Evolutionary conservation across 805 yeast species (phyloP).

Genomic region (Wickerhamiella parazyma): DNA sequence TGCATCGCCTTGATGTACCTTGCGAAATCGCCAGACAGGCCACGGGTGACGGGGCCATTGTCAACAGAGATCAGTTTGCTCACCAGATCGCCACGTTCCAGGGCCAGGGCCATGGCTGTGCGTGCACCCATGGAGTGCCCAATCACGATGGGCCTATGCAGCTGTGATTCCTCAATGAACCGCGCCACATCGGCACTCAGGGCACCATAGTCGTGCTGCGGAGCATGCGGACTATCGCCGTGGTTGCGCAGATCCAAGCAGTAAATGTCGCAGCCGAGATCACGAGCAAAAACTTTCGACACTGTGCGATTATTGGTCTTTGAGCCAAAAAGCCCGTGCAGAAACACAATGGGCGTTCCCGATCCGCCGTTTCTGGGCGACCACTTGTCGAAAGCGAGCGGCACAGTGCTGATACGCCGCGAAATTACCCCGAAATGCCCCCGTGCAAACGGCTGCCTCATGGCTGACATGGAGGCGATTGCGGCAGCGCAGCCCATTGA

Average conservation of each 20-base stretch:
- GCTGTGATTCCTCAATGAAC: conserved; percentile 40
- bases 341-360: conserved; percentile 46
- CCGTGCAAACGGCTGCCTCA: not conserved
- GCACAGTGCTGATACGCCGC: conserved; percentile 12
- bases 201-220: conserved; percentile 61
- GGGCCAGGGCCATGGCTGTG: conserved; percentile 73
- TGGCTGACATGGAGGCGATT: conserved; percentile 2
- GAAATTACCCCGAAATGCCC: too few relatives aligned
- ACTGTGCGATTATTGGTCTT: conserved; percentile 69
- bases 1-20: conserved; percentile 52
- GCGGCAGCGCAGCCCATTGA: conserved; percentile 9
- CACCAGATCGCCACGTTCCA: conserved; percentile 49
- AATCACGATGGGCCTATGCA: conserved; percentile 25
- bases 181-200: conserved; percentile 75
- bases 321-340: conserved; percentile 86
- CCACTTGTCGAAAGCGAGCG: conserved; percentile 20
- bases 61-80: conserved; percentile 65
- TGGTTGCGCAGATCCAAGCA: conserved; percentile 69
- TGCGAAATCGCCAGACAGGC: conserved; percentile 46
- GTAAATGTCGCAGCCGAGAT: conserved; percentile 25
- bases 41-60: conserved; percentile 69
- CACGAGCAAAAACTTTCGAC: conserved; percentile 36
- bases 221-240: conserved; percentile 76
- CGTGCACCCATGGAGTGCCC: conserved; percentile 68
- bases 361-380: conserved; percentile 12